A percentile compares a stretch with the other conserved stretches of the same genome.
Conservation (phyloP, 2,329 filamentous ascomycete species). For the Cladosporium velox region DNA sequence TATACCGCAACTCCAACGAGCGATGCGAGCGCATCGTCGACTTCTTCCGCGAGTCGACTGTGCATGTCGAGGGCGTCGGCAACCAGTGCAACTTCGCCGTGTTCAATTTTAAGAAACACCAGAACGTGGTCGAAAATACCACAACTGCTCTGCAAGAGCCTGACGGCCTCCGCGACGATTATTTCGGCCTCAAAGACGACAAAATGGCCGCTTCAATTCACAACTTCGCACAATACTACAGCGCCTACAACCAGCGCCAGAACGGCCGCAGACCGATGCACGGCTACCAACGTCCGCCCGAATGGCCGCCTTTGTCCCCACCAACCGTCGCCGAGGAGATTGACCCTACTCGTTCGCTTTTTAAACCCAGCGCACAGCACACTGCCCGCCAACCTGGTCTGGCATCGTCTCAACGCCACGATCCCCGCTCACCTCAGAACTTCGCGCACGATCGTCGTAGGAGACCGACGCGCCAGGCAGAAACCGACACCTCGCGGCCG, state of each 20-base stretch:
- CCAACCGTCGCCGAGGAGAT: constrained; percentile 29
- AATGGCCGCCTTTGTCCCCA: constrained; percentile 35
- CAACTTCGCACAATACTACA: constrained; percentile 90
- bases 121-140: constrained; percentile 48
- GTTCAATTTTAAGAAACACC: constrained; percentile 90
- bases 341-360: background rate
- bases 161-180: constrained; percentile 74
- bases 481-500: background rate
- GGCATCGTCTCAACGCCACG: constrained; percentile 10
- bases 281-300: constrained; percentile 36
- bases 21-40: constrained; percentile 93
- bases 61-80: constrained; percentile 93
- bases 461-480: background rate
- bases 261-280: constrained; percentile 29
- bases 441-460: constrained; percentile 16
- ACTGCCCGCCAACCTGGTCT: background rate
- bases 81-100: constrained; percentile 97
- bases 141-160: constrained; percentile 39
- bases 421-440: constrained; percentile 7
- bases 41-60: constrained; percentile 96
- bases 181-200: constrained; percentile 91
- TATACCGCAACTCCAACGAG: constrained; percentile 81
- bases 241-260: constrained; percentile 33
- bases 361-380: background rate
- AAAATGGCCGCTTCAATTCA: constrained; percentile 99